Base-by-base conservation (phyloP, 257 asterid species). In the Penstemon newberryi region DNA sequence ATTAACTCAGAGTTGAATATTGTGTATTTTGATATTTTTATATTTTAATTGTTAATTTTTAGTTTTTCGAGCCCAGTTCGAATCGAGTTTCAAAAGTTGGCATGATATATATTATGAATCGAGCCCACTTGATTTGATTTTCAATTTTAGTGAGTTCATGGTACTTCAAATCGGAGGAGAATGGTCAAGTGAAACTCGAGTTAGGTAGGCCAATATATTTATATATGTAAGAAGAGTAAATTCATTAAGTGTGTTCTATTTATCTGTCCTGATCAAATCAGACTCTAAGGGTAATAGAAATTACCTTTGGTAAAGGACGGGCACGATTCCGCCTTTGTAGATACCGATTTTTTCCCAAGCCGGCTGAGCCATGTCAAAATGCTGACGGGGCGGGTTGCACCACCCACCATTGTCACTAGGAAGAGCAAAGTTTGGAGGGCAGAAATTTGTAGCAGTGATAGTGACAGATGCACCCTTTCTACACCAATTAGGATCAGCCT, bases 311-410 rank as follows among this genome's bases (percentile, higher is more conserved):
- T 81, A 86, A 6, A 81, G 49, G 12, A 86, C 86, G 3, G 87
- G 87, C n/a, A 86, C 86, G 33, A 86, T 86, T 12, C 92, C 92
- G 7, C 86, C 89, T 42, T 52, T 70, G 37, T 86, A 86, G 45
- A 86, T 82, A 18, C 82, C 89, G 60, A 86, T 86, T 57, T 84
- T 80, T 56, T 81, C 84, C 87, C 89, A 86, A 15, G 89, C 89
- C 2, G 92, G 92, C 47, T 86, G 80, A 49, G 92, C 87, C 92
- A 86, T 86, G 80, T 86, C 92, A 49, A 86, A 84, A 46, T 86
- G 92, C 55, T 79, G 84, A 5, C 86, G 84, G 8, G 88, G 92
- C 4, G 88, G 89, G 77, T 84, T 86, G 81, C 92, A 86, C 92
- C 92, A 84, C 6, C 92, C 92, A 1, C 89, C 92, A 38, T 84